Percentiles rank a stretch among this genome's conserved stretches.
These are phyloP conservation scores for Paramecium bursaria DNA, from an alignment of 73 alveolate genomes.

Conservation along the genomic window DNA sequence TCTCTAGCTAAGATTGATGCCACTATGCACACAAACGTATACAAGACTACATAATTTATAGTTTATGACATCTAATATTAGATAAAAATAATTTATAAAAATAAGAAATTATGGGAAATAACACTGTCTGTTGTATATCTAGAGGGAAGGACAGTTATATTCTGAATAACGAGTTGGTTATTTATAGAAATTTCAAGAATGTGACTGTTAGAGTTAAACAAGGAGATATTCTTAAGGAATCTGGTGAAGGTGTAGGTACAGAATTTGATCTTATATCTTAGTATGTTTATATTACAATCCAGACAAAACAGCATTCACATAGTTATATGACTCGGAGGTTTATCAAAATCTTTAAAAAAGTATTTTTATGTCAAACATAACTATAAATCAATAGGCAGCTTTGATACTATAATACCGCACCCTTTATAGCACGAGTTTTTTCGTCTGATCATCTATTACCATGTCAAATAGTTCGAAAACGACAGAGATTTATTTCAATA, in stretches of 20 bases:
- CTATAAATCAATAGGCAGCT: too few species aligned
- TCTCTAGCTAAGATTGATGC: neutral
- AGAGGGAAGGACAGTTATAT: slow-evolving; percentile 41
- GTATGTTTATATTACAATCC: slow-evolving; percentile 44
- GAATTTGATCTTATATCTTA: neutral
- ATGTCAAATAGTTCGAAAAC: neutral
- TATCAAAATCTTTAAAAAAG: slow-evolving; percentile 17
- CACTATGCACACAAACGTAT: neutral
- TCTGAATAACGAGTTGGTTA: slow-evolving; percentile 34
- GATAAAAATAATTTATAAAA: too few species aligned
- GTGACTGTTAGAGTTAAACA: slow-evolving; percentile 20
- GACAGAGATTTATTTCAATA: slow-evolving; percentile 55
- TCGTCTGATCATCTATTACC: too few species aligned
- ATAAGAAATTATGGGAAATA: too few species aligned
- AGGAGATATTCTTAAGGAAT: slow-evolving; percentile 50
- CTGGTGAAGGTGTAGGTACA: slow-evolving; percentile 52
- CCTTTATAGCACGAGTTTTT: too few species aligned
- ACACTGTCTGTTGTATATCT: slow-evolving; percentile 52
- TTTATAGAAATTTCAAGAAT: slow-evolving; percentile 3
- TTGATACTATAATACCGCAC: too few species aligned
- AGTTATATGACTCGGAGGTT: neutral
- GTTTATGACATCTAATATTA: too few species aligned
- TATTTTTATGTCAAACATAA: too few species aligned
- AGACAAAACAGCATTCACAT: slow-evolving; percentile 12
- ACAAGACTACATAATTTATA: neutral